These are phyloP conservation scores for Fusarium sp. DNA, from an alignment of 2,329 filamentous ascomycete species.

Conservation along the genomic window DNA sequence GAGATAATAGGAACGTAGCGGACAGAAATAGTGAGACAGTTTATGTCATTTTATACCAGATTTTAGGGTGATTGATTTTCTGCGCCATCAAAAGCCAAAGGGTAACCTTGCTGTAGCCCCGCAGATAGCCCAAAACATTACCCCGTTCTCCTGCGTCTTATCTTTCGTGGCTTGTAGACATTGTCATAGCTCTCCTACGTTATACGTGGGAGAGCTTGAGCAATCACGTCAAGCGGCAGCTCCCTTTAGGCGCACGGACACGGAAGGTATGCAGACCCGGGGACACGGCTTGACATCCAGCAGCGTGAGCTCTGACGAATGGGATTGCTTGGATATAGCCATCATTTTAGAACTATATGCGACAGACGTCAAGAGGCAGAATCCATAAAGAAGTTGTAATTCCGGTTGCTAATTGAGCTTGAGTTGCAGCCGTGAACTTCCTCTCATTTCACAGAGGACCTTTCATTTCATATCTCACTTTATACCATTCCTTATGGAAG, in stretches of 20 bases:
- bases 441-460: not conserved
- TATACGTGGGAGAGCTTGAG: not conserved
- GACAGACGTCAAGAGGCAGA: not conserved
- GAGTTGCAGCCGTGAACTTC: not conserved
- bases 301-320: not conserved
- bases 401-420: not conserved
- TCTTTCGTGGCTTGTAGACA: not conserved
- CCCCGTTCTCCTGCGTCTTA: not conserved
- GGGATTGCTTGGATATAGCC: not conserved
- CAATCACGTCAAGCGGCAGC: not conserved
- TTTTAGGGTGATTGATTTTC: not conserved
- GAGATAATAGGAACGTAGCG: rapidly evolving
- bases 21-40: not conserved
- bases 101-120: too few species aligned
- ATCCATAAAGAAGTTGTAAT: not conserved
- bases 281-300: not conserved
- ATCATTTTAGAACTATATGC: not conserved
- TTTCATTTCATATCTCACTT: not conserved
- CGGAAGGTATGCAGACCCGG: not conserved
- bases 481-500: not conserved
- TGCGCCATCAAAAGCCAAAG: rapidly evolving
- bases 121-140: not conserved
- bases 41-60: not conserved
- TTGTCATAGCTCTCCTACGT: not conserved
- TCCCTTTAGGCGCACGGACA: not conserved